A percentile compares a stretch with the other conserved stretches of the same genome.
Evolutionary conservation across 2,329 filamentous ascomycete species (phyloP).

Genomic region (Magnaporthiopsis poae): DNA sequence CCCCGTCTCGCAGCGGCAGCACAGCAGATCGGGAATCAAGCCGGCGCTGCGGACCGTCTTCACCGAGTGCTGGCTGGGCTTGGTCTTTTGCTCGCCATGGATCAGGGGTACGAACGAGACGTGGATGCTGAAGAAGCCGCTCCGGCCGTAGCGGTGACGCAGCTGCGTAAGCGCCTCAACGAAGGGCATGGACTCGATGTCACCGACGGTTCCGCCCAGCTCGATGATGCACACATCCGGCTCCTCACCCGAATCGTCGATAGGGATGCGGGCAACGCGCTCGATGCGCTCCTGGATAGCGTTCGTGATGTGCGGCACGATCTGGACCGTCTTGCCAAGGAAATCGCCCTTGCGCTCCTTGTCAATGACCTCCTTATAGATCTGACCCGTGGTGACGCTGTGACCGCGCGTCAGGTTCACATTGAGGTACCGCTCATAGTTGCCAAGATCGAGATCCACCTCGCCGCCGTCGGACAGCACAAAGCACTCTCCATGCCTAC

Average conservation of each 20-base stretch:
- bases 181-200: slow-evolving; percentile 75
- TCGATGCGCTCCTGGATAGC: slow-evolving; percentile 89
- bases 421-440: slow-evolving; percentile 61
- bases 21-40: slow-evolving; percentile 57
- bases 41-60: slow-evolving; percentile 74
- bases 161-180: slow-evolving; percentile 78
- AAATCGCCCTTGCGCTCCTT: slow-evolving; percentile 61
- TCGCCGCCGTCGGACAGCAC: slow-evolving; percentile 77
- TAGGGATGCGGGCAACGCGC: slow-evolving; percentile 71
- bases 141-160: slow-evolving; percentile 58
- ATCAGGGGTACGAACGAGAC: slow-evolving; percentile 75
- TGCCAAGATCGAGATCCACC: slow-evolving; percentile 45
- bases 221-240: slow-evolving; percentile 79
- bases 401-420: slow-evolving; percentile 74
- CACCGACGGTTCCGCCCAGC: slow-evolving; percentile 8
- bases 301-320: slow-evolving; percentile 80
- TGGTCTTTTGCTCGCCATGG: slow-evolving; percentile 77
- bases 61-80: slow-evolving; percentile 89
- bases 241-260: slow-evolving; percentile 71
- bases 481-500: slow-evolving; percentile 77
- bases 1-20: slow-evolving; percentile 70
- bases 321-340: slow-evolving; percentile 75
- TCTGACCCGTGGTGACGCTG: slow-evolving; percentile 96
- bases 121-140: slow-evolving; percentile 80
- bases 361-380: slow-evolving; percentile 80